A percentile compares a stretch with the other conserved stretches of the same genome.
These are phyloP conservation scores for Neurospora sp. DNA, from an alignment of 495 filamentous ascomycete genomes.

Conservation along the genomic window DNA sequence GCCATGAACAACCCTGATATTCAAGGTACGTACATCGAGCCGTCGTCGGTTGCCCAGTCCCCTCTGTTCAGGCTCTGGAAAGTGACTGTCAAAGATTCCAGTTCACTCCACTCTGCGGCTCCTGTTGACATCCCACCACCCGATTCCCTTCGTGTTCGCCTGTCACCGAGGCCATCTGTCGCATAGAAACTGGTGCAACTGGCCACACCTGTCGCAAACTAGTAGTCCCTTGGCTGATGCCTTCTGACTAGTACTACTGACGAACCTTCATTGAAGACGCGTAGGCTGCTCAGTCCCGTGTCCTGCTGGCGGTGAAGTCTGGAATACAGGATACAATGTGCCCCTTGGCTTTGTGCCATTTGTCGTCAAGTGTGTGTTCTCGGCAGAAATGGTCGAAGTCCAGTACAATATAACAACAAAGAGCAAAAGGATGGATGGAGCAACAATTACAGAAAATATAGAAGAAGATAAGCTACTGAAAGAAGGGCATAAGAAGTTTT, in stretches of 20 bases:
- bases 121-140: background rate
- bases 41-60: background rate
- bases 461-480: no score
- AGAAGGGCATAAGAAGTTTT: background rate
- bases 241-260: background rate
- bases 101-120: background rate
- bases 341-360: background rate
- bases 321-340: background rate
- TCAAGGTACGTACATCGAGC: background rate
- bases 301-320: background rate
- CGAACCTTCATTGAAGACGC: background rate
- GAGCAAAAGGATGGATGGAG: fast-evolving
- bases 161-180: background rate
- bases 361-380: background rate
- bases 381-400: background rate
- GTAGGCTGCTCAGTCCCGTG: background rate
- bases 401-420: background rate
- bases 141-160: background rate
- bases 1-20: background rate
- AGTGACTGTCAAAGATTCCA: background rate
- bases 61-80: background rate
- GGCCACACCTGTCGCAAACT: background rate
- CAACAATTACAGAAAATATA: background rate
- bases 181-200: background rate
- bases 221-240: background rate